A percentile compares a stretch with the other conserved stretches of the same genome.
These are phyloP conservation scores for Scolecobasidium constrictum DNA, from an alignment of 2,329 filamentous ascomycete genomes.

Conservation along the genomic window DNA sequence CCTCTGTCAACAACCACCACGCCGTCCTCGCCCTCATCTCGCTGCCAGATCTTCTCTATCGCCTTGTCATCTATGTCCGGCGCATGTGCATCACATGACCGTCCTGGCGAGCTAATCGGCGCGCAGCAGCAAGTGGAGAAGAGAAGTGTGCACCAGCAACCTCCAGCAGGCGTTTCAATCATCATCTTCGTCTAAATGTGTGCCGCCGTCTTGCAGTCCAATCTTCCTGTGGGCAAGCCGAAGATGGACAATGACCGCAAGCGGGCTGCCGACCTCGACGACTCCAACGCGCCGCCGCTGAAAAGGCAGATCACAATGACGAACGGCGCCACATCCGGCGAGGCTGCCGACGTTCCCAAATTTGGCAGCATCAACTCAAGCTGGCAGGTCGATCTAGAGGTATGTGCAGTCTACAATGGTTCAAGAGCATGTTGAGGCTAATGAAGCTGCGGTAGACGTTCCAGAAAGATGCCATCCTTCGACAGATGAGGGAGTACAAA, in stretches of 20 bases:
- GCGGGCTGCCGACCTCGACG: constrained; percentile 5
- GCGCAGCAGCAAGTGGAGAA: no score
- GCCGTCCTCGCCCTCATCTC: not conserved
- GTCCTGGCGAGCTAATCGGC: no score
- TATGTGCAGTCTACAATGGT: not conserved
- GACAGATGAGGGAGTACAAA: constrained; percentile 97
- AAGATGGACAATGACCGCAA: constrained; percentile 5
- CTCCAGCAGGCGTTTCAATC: not conserved
- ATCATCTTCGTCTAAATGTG: constrained; percentile 4
- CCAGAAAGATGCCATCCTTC: constrained; percentile 82
- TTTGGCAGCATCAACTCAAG: constrained; percentile 7
- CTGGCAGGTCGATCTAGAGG: constrained; percentile 10
- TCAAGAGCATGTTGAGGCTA: not conserved
- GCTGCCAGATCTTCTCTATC: not conserved
- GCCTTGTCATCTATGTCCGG: not conserved
- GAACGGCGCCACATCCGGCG: constrained; percentile 6
- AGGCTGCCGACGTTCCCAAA: constrained; percentile 8
- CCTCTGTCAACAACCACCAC: no score
- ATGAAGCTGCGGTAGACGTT: not conserved
- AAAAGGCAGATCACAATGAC: constrained; percentile 8
- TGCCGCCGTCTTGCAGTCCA: constrained; percentile 7
- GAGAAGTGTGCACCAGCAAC: no score
- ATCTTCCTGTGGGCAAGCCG: constrained; percentile 4
- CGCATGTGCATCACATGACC: no score
- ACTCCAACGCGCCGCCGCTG: constrained; percentile 2